A percentile compares a stretch with the other conserved stretches of the same genome.
These are phyloP conservation scores for Edhazardia aedis DNA, from an alignment of 371 early-diverging fungal genomes.

Conservation along the genomic window DNA sequence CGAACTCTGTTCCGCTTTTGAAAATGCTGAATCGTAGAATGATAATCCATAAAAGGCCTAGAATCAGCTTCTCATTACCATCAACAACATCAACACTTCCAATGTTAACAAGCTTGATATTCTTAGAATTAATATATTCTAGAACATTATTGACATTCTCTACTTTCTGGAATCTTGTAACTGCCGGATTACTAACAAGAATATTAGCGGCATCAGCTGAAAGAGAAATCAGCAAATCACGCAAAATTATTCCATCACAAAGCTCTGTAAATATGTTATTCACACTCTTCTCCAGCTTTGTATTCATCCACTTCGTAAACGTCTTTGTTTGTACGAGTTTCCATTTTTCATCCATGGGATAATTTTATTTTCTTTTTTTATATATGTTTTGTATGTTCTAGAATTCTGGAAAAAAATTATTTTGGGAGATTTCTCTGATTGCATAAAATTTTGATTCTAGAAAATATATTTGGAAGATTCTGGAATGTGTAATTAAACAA, in stretches of 20 bases:
- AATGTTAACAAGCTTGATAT: constrained; percentile 68
- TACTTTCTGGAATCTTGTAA: constrained; percentile 67
- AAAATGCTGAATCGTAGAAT: constrained; percentile 77
- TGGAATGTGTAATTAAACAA: too few relatives aligned
- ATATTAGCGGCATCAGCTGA: constrained; percentile 55
- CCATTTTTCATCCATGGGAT: constrained; percentile 27
- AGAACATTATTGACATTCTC: constrained; percentile 79
- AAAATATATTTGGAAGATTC: too few relatives aligned
- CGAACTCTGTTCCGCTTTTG: constrained; percentile 70
- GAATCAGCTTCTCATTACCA: constrained; percentile 65
- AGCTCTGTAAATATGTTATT: constrained; percentile 53
- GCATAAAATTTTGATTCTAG: too few relatives aligned
- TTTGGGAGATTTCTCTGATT: too few relatives aligned
- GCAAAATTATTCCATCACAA: constrained; percentile 53
- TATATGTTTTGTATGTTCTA: too few relatives aligned
- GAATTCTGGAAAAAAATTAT: too few relatives aligned
- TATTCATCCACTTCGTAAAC: constrained; percentile 63
- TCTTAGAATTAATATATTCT: constrained; percentile 62
- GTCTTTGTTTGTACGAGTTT: constrained; percentile 54
- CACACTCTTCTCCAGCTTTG: constrained; percentile 55
- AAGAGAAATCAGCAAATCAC: constrained; percentile 46
- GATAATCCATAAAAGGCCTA: constrained; percentile 87
- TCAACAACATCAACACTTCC: constrained; percentile 77
- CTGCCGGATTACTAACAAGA: constrained; percentile 61
- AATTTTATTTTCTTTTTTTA: too few relatives aligned